Percentiles rank a stretch among this genome's conserved stretches.
Conservation (phyloP, 179 eudicot species). For the Pouteria campechiana region DNA sequence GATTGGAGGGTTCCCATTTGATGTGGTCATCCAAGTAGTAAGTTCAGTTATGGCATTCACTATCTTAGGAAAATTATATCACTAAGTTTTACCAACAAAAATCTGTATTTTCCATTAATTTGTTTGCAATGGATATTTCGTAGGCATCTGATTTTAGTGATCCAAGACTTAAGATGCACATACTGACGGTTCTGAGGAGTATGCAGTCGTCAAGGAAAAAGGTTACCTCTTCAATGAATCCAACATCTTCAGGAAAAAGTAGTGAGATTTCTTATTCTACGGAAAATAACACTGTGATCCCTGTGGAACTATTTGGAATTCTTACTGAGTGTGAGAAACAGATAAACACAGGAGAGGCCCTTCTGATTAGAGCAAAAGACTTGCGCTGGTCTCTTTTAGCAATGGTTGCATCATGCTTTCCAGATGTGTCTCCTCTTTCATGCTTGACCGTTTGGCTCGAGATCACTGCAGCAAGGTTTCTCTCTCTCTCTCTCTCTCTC, state of each 20-base stretch:
- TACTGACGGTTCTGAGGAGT: conserved; percentile 69
- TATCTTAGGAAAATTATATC: too few relatives aligned
- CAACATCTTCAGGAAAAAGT: conserved; percentile 26
- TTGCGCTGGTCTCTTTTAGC: conserved; percentile 94
- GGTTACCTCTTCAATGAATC: conserved; percentile 23
- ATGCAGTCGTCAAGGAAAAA: conserved; percentile 67
- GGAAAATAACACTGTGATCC: conserved; percentile 30
- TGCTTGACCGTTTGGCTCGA: conserved; percentile 94
- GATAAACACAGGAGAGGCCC: conserved; percentile 70
- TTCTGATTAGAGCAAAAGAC: conserved; percentile 74
- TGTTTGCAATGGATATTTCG: conserved; percentile 4
- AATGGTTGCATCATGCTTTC: conserved; percentile 83
- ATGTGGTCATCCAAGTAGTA: conserved; percentile 69
- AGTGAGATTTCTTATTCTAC: conserved; percentile 20
- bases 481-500: neutral
- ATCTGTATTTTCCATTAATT: neutral
- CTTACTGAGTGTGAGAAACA: conserved; percentile 85
- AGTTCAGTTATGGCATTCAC: too few relatives aligned
- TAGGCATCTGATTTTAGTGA: conserved; percentile 91
- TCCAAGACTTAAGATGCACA: conserved; percentile 69
- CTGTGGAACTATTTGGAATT: conserved; percentile 73
- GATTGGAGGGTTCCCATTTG: conserved; percentile 76
- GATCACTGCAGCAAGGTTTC: conserved; percentile 87
- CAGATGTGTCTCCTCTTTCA: conserved; percentile 77
- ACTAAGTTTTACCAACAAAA: too few relatives aligned